Evolutionary conservation across 306 rosid species (phyloP).

Genomic region (Chamaecrista fasciculata): DNA sequence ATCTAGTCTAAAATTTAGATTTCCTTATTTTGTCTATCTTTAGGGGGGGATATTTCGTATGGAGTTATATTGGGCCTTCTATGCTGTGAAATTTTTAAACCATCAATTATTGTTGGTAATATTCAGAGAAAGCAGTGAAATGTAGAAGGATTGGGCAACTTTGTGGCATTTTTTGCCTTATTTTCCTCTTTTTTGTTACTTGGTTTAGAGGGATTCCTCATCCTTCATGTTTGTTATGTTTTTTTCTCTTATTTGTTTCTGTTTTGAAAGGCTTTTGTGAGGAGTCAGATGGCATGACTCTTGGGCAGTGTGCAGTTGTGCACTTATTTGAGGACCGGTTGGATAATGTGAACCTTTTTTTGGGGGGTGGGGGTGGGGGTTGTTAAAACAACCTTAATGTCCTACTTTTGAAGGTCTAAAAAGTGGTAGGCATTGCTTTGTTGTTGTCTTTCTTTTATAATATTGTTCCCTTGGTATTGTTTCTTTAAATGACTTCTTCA

Average conservation of each 20-base stretch:
- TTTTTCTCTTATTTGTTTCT: no score
- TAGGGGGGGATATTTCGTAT: background rate
- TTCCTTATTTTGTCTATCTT: background rate
- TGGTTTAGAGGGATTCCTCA: background rate
- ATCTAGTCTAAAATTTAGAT: background rate
- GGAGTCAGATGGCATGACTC: background rate
- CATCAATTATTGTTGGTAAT: background rate
- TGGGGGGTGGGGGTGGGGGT: no score
- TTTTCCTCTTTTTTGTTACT: no score
- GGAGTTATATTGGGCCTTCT: slow-evolving; percentile 11
- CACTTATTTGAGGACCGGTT: background rate
- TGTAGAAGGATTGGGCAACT: background rate
- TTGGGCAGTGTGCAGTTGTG: background rate
- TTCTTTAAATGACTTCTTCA: no score
- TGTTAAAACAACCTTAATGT: background rate
- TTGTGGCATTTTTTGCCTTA: background rate
- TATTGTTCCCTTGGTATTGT: background rate
- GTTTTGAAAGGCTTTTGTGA: background rate
- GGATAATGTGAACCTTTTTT: background rate
- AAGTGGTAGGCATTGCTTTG: background rate
- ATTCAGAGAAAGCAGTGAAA: background rate
- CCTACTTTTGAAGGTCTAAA: background rate
- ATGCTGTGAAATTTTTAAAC: background rate
- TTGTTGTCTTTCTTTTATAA: no score
- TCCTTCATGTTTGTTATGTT: no score